Evolutionary conservation across 1,139 yeast species (phyloP).

Genomic region (Blastobotrys aristatus): DNA sequence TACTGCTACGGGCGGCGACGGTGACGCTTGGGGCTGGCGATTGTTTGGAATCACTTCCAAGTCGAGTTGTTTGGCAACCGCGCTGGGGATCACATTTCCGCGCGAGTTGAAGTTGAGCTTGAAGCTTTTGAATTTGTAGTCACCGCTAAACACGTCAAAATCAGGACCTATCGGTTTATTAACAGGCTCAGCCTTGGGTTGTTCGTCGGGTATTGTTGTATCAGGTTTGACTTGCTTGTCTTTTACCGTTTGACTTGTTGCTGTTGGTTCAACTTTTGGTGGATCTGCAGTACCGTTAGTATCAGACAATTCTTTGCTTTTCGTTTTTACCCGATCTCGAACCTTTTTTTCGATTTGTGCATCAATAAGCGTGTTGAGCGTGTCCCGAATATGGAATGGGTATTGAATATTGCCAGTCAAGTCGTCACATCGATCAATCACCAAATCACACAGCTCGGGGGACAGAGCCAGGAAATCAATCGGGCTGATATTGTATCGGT

Average conservation of each 20-base stretch:
- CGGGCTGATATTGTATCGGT: constrained; percentile 10
- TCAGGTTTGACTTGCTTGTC: background rate
- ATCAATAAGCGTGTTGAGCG: constrained; percentile 7
- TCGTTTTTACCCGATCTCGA: background rate
- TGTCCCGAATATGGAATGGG: constrained; percentile 10
- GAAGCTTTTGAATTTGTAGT: background rate
- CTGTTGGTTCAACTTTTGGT: background rate
- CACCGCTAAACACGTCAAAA: background rate
- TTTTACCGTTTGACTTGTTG: background rate
- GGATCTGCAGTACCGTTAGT: background rate
- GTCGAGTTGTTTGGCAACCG: background rate
- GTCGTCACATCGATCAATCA: constrained; percentile 7
- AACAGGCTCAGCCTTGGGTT: background rate
- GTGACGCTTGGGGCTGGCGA: background rate
- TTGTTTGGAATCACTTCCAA: background rate
- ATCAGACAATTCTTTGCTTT: background rate
- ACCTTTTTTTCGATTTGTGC: background rate
- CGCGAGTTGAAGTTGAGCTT: background rate
- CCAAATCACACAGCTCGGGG: constrained; percentile 11
- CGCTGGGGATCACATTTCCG: background rate
- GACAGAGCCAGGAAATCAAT: constrained; percentile 12
- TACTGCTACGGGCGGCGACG: background rate
- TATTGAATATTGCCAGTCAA: constrained; percentile 8
- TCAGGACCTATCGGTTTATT: background rate
- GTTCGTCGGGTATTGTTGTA: background rate